Evolutionary conservation across 495 filamentous ascomycete species (phyloP).

Genomic region (Penicillium angulare): DNA sequence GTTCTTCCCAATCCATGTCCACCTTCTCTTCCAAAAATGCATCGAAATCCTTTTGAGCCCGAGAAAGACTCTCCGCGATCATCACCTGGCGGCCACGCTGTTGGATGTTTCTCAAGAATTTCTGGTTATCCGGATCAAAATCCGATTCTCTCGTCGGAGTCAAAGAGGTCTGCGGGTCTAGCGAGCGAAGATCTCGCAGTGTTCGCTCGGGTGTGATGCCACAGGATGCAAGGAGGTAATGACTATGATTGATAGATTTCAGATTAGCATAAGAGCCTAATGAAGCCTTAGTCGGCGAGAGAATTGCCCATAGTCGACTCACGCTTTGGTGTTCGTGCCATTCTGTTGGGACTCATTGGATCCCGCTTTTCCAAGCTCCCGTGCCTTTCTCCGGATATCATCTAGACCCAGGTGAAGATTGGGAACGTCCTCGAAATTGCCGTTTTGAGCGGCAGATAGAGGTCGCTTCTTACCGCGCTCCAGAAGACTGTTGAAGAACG

Average conservation of each 20-base stretch:
- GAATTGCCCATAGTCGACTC: slow-evolving; percentile 18
- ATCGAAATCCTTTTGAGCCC: slow-evolving; percentile 88
- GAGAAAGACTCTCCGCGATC: slow-evolving; percentile 81
- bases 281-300: background rate
- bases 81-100: slow-evolving; percentile 88
- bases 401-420: slow-evolving; percentile 77
- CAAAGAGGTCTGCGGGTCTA: slow-evolving; percentile 48
- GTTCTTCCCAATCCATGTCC: slow-evolving; percentile 91
- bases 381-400: slow-evolving; percentile 81
- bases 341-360: slow-evolving; percentile 43
- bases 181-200: slow-evolving; percentile 69
- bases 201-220: slow-evolving; percentile 77
- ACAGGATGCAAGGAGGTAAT: slow-evolving; percentile 88
- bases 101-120: slow-evolving; percentile 78
- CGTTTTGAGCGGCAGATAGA: slow-evolving; percentile 37
- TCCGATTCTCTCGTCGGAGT: slow-evolving; percentile 43
- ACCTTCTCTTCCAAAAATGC: slow-evolving; percentile 89
- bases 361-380: slow-evolving; percentile 64
- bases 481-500: slow-evolving; percentile 85
- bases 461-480: slow-evolving; percentile 65
- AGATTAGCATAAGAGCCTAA: slow-evolving; percentile 2
- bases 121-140: slow-evolving; percentile 76
- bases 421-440: slow-evolving; percentile 48
- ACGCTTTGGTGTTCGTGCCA: slow-evolving; percentile 63
- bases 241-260: slow-evolving; percentile 34